phyloP scores from a whole-genome alignment of 2,329 filamentous ascomycete species.

The Colletotrichum simmondsii region DNA sequence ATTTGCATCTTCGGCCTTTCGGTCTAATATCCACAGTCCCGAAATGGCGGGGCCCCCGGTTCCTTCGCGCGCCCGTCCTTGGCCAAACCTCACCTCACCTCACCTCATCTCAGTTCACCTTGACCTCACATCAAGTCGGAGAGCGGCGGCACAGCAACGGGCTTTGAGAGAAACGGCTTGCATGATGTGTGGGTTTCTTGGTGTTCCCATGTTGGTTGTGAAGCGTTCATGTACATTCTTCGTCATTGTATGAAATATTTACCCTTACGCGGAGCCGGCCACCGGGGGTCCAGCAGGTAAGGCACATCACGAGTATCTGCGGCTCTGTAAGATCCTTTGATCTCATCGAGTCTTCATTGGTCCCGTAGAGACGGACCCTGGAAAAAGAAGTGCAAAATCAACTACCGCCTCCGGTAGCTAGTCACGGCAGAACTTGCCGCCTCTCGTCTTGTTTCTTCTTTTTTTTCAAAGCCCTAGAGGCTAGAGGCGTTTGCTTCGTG shows the following conservation, averaged over 20 bases:
- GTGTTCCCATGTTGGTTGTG: not conserved
- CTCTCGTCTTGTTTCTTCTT: not conserved
- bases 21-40: constrained; percentile 15
- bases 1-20: constrained; percentile 22
- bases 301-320: not conserved
- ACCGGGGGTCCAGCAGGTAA: not conserved
- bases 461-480: constrained; percentile 3
- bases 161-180: constrained; percentile 6
- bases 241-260: not conserved
- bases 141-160: constrained; percentile 3
- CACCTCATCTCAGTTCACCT: constrained; percentile 15
- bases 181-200: constrained; percentile 13
- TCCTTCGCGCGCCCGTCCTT: not conserved
- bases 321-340: not conserved
- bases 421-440: not conserved
- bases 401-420: not conserved
- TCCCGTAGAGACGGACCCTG: not conserved
- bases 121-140: constrained; percentile 10
- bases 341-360: not conserved
- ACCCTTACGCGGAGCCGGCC: not conserved
- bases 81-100: not conserved
- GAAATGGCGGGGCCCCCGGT: constrained; percentile 12
- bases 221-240: not conserved
- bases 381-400: not conserved
- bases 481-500: constrained; percentile 1